Evolutionary conservation across 2,329 filamentous ascomycete genomes (phyloP).

Genomic region (Aspergillus pseudoviridinutans): DNA sequence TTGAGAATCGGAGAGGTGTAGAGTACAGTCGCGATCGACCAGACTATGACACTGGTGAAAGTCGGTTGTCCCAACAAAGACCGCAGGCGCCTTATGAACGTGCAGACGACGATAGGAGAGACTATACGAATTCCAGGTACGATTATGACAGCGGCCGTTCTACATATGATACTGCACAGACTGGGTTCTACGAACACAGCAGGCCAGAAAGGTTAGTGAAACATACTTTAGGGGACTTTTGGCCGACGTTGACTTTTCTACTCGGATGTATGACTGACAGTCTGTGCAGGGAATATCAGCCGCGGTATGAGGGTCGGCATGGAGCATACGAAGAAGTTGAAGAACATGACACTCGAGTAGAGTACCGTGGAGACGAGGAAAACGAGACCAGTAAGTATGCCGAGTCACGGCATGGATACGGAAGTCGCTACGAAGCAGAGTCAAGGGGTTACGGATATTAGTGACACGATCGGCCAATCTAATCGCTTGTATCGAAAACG

Average conservation of each 20-base stretch:
- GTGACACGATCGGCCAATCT: constrained; percentile 9
- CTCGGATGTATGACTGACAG: constrained; percentile 8
- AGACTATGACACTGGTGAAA: background rate
- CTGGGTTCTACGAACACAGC: constrained; percentile 8
- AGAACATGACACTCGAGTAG: constrained; percentile 10
- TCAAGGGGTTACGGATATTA: constrained; percentile 20
- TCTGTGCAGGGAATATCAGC: constrained; percentile 15
- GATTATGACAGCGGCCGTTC: constrained; percentile 13
- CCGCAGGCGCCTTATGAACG: background rate
- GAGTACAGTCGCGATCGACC: background rate
- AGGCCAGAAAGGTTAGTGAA: constrained; percentile 21
- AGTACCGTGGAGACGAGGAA: constrained; percentile 17
- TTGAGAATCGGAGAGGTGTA: background rate
- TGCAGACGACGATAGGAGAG: constrained; percentile 3
- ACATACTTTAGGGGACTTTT: background rate
- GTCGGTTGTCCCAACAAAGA: background rate
- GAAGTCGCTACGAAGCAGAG: constrained; percentile 16
- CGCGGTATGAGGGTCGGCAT: constrained; percentile 17
- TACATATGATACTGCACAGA: constrained; percentile 10
- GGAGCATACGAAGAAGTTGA: constrained; percentile 12
- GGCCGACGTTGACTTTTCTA: background rate
- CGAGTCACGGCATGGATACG: constrained; percentile 19
- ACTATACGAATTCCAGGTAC: constrained; percentile 15
- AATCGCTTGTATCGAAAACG: background rate
- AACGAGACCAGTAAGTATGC: constrained; percentile 17